Evolutionary conservation across 1,284 basidiomycete species (phyloP).

Genomic region (Ceratobasidium sp.): DNA sequence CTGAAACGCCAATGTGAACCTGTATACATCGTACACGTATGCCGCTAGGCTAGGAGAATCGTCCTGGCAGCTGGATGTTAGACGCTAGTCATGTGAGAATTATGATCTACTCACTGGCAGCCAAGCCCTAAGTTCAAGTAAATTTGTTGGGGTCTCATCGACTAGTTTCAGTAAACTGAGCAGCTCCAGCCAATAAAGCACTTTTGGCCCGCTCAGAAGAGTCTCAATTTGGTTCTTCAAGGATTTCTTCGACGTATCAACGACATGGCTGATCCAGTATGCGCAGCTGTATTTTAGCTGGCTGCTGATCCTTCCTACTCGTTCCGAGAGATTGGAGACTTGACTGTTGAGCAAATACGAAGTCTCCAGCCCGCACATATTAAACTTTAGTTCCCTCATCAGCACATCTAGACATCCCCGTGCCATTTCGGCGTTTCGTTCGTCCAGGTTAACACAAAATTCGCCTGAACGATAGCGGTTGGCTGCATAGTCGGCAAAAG

Average conservation of each 20-base stretch:
- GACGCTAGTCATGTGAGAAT: no score
- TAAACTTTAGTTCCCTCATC: constrained; percentile 3
- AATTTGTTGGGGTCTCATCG: background rate
- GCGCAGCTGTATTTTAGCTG: constrained; percentile 21
- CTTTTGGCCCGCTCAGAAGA: background rate
- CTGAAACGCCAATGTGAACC: constrained; percentile 13
- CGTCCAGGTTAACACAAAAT: background rate
- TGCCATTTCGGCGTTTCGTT: constrained; percentile 4
- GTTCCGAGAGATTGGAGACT: background rate
- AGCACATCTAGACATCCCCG: background rate
- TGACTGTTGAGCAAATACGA: background rate
- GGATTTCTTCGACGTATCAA: background rate
- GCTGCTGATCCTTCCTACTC: background rate
- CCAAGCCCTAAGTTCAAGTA: background rate
- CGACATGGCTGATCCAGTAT: constrained; percentile 23
- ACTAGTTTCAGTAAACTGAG: constrained; percentile 19
- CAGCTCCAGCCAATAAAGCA: constrained; percentile 32
- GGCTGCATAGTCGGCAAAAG: background rate
- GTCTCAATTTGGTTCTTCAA: background rate
- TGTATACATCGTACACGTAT: constrained; percentile 5
- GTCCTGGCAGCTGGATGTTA: background rate
- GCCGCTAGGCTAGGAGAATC: background rate
- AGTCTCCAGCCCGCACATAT: constrained; percentile 20
- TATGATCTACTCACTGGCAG: background rate
- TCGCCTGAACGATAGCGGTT: background rate